Evolutionary conservation across 176 grass and related monocot genomes (phyloP), one percentile per base, ranked within the genome.

Genomic region (Miscanthus lutarioriparius): DNA sequence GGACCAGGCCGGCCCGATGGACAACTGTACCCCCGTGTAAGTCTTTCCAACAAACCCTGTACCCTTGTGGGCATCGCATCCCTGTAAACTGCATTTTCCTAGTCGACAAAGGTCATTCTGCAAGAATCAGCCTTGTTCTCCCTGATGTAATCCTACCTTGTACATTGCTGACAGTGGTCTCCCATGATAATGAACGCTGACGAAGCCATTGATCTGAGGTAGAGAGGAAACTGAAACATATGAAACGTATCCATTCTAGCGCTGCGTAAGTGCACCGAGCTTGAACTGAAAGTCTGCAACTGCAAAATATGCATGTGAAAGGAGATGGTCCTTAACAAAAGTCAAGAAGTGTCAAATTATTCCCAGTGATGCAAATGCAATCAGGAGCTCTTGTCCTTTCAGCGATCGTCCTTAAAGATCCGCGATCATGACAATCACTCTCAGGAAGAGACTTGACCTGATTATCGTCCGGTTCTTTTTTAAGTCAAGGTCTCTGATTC

Each of bases 31-130:
- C 2, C 17, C 9, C 10, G 61, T 14, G 8, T 39, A 84, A 35
- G 13, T 14, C 10, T 64, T 49, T 20, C 32, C 40, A 79, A 64
- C 67, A 38, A 75, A 35, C n/a, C 28, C 63, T 86, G 84, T 48
- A 70, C 17, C 8, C 37, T 70, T 78, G 26, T 15, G 11, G 8
- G 1, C 27, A 20, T 38, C 67, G 67, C 38, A 25, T 59, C 28
- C 25, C 38, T 47, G 40, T 23, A 13, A 16, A 26, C 37, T 35
- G 11, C 1, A 14, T 59, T 59, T 59, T 14, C 41, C 68, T 61
- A 43, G 14, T 44, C 4, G 10, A 45, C 26, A 22, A 28, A 66
- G 61, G 4, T 19, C 61, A 7, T 10, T 66, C 8, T 35, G 44
- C 14, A 27, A 20, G 8, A 47, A 44, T 19, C 20, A 28, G 22